These are phyloP conservation scores for Chaetoceros tenuissimus DNA, from an alignment of 108 stramenopile species.

Conservation along the genomic window DNA sequence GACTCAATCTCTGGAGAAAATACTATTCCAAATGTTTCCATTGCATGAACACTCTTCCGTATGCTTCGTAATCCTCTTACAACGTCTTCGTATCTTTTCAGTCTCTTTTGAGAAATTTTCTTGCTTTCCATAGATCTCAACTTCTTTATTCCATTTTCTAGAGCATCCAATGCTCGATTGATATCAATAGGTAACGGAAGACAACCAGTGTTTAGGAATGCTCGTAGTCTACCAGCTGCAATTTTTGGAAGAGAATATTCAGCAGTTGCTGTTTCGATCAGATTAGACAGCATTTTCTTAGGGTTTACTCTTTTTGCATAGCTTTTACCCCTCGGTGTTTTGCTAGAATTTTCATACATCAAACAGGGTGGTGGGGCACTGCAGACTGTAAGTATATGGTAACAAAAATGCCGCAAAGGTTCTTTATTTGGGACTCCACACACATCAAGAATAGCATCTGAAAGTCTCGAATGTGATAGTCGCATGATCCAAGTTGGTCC, in stretches of 20 bases:
- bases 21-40: conserved; percentile 39
- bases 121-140: conserved; percentile 7
- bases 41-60: conserved; percentile 27
- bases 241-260: conserved; percentile 33
- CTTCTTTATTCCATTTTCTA: conserved; percentile 20
- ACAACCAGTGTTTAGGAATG: conserved; percentile 33
- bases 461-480: conserved; percentile 47
- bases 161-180: conserved; percentile 35
- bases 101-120: conserved; percentile 15
- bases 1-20: conserved; percentile 3
- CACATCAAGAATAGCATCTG: conserved; percentile 69
- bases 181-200: conserved; percentile 48
- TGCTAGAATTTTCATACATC: conserved; percentile 17
- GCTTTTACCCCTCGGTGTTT: conserved; percentile 9
- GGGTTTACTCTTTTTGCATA: conserved; percentile 8
- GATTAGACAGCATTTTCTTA: conserved; percentile 22
- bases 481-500: conserved; percentile 63
- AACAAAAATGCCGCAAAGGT: conserved; percentile 23
- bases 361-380: conserved; percentile 42
- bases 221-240: conserved; percentile 31
- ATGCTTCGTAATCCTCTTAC: conserved; percentile 33
- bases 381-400: conserved; percentile 41
- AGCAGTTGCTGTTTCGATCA: conserved; percentile 21
- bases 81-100: conserved; percentile 46
- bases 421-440: conserved; percentile 57